These are phyloP conservation scores for Kokia cookei DNA, from an alignment of 441 rosid genomes.

Conservation along the genomic window DNA sequence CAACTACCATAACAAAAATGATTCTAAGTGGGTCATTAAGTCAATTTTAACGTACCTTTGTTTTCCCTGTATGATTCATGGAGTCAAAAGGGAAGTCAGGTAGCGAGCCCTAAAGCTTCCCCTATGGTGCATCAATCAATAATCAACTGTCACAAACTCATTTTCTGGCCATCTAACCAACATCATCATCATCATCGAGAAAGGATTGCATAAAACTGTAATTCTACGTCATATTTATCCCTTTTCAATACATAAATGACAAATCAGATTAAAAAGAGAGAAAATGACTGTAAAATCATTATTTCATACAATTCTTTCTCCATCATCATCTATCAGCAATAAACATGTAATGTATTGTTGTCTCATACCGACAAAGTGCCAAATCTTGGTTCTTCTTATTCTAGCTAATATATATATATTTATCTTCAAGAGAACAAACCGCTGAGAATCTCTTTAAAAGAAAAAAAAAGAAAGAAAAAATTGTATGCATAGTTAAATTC, in stretches of 20 bases:
- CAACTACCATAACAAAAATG: too few relatives aligned
- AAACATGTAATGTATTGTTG: neutral
- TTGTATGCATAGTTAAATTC: neutral
- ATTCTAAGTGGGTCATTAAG: too few relatives aligned
- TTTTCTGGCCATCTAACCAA: neutral
- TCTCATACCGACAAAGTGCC: neutral
- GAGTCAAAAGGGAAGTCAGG: neutral
- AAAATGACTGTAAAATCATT: too few relatives aligned
- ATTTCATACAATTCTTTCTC: too few relatives aligned
- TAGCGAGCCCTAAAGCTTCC: neutral
- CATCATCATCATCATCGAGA: neutral
- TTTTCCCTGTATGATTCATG: neutral
- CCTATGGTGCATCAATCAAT: neutral
- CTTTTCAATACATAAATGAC: too few relatives aligned
- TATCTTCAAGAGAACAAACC: neutral
- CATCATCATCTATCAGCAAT: neutral
- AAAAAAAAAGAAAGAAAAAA: neutral
- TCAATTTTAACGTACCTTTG: too few relatives aligned
- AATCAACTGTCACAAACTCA: neutral
- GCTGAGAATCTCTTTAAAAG: neutral
- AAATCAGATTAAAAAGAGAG: too few relatives aligned
- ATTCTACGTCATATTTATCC: too few relatives aligned
- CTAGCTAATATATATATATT: neutral
- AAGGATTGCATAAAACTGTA: too few relatives aligned
- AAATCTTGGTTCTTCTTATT: slow-evolving; percentile 1